Base-by-base conservation (phyloP, 1,284 basidiomycete genomes). In the Cerioporus squamosus region DNA sequence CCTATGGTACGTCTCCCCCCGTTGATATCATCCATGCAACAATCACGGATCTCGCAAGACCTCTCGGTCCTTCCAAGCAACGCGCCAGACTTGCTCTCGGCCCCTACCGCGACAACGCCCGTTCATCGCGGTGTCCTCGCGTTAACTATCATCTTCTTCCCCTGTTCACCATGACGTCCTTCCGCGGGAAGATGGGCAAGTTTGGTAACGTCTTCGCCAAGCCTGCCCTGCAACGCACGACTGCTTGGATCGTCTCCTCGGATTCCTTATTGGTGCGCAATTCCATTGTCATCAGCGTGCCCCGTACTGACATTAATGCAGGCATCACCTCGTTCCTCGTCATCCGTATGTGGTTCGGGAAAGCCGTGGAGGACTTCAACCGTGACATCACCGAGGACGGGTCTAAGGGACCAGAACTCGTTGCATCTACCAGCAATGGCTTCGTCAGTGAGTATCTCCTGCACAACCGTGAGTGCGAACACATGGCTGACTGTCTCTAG, bases 301-400 rank as follows among this genome's bases (percentile, higher is more conserved):
- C 42, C 57, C n/a, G n/a, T n/a, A n/a, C n/a, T 64, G 26, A 65
- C 57, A 15, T 51, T 23, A 18, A 10, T 44, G 40, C 57, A 89
- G 88, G 88, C n/a, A 72, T 91, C 58, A 85, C 85, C 7, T 78
- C 86, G 14, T 88, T 90, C 74, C 77, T 91, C 20, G 80, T 92
- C 57, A 74, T 89, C 56, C 85, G 88, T 63, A 90, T 93, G 82
- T 92, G 88, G 85, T 90, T 90, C 61, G 90, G 85, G 24, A 91
- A 91, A 72, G 84, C 89, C 1, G 83, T 87, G 1, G 81, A 87
- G 55, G 90, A 92, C 67, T 92, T 93, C 74, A 92, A 93, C 70
- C 71, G 74, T 44, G 83, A 77, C 49, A 85, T 93, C 58, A 63
- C 74, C 29, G 70, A 79, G 22, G 79, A 80, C 58, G 86, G 84